Evolutionary conservation across 2,329 filamentous ascomycete genomes (phyloP).

Genomic region (Penicillium sp.): DNA sequence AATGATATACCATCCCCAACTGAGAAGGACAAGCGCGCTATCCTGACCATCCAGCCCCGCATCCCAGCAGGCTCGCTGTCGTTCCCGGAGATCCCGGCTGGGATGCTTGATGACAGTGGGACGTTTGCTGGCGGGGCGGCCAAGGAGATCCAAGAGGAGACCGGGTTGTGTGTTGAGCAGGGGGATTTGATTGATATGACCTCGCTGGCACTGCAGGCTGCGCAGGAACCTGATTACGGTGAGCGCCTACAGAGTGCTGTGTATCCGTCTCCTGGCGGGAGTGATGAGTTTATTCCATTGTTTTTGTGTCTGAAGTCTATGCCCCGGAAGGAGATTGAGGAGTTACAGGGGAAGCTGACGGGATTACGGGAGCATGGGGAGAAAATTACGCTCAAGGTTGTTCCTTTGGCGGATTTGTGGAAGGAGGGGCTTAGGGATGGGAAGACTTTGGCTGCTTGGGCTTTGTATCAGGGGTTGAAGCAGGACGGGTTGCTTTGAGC

Average conservation of each 20-base stretch:
- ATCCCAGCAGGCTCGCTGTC: constrained; percentile 56
- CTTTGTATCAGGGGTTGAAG: constrained; percentile 55
- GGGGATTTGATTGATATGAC: constrained; percentile 57
- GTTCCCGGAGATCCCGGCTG: constrained; percentile 59
- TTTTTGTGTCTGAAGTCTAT: constrained; percentile 58
- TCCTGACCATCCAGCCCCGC: constrained; percentile 59
- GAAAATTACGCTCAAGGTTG: constrained; percentile 59
- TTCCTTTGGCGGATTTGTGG: constrained; percentile 54
- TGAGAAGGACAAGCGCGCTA: constrained; percentile 49
- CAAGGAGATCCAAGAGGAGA: constrained; percentile 59
- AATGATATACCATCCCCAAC: constrained; percentile 46
- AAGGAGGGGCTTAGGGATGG: constrained; percentile 56
- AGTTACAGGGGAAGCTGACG: constrained; percentile 54
- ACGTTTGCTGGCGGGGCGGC: constrained; percentile 57
- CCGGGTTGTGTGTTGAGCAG: constrained; percentile 51
- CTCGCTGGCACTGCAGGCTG: constrained; percentile 44
- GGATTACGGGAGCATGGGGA: constrained; percentile 57
- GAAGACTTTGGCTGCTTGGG: constrained; percentile 57
- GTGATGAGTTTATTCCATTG: constrained; percentile 60
- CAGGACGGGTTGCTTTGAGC: constrained; percentile 46
- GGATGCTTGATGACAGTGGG: constrained; percentile 59
- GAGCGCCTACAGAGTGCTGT: constrained; percentile 50
- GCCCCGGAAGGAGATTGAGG: constrained; percentile 48
- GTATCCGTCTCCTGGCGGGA: constrained; percentile 57
- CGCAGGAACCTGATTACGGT: constrained; percentile 18